A percentile compares a stretch with the other conserved stretches of the same genome.
Conservation (phyloP, 352 stramenopile genomes). For the Phytophthora macrochlamydospora region DNA sequence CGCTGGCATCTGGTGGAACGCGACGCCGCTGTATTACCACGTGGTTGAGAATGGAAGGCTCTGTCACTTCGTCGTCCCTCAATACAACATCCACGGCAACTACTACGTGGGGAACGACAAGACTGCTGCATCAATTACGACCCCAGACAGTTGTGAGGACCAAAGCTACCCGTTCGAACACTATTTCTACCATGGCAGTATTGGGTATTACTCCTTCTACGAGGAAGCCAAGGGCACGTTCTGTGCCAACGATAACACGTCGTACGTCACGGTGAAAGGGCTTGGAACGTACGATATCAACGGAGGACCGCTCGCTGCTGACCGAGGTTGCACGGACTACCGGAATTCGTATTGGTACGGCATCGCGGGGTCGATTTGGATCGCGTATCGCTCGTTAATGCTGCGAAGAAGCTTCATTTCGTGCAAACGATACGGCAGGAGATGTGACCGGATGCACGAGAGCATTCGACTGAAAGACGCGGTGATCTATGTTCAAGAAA, state of each 20-base stretch:
- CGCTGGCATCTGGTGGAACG: constrained; percentile 41
- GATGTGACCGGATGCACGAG: constrained; percentile 29
- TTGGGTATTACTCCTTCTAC: constrained; percentile 35
- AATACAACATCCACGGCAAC: constrained; percentile 40
- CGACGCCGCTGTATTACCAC: constrained; percentile 24
- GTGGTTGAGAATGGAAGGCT: constrained; percentile 8
- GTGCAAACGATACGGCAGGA: constrained; percentile 31
- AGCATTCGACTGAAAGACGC: constrained; percentile 26
- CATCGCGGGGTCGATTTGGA: constrained; percentile 18
- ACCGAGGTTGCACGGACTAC: constrained; percentile 23
- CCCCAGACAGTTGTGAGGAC: constrained; percentile 17
- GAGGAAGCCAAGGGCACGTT: constrained; percentile 33
- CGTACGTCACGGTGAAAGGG: constrained; percentile 25
- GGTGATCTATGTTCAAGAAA: constrained; percentile 40
- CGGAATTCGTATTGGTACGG: constrained; percentile 38
- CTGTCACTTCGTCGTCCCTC: constrained; percentile 35
- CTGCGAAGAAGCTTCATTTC: constrained; percentile 33
- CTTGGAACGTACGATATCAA: constrained; percentile 37
- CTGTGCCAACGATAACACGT: constrained; percentile 32
- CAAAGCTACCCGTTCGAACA: constrained; percentile 27
- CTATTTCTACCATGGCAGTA: constrained; percentile 39
- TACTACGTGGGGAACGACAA: constrained; percentile 23
- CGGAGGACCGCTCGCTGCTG: constrained; percentile 17
- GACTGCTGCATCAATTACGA: constrained; percentile 13
- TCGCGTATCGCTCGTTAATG: constrained; percentile 31